Percentiles rank a stretch among this genome's conserved stretches.
These are phyloP conservation scores for Urochloa ruziziensis DNA, from an alignment of 176 grass and related monocot species.

Conservation along the genomic window DNA sequence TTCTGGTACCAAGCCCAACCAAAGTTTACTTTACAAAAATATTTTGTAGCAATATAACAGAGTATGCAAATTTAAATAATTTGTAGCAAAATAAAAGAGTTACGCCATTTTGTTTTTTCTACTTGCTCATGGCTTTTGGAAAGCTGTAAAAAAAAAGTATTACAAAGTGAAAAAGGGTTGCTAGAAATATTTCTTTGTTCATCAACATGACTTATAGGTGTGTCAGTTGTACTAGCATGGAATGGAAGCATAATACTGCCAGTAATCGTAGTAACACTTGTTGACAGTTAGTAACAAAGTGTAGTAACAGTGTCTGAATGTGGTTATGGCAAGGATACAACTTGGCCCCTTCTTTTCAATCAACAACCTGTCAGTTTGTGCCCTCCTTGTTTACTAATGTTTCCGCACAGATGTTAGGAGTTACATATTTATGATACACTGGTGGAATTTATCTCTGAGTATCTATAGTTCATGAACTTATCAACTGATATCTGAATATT, in stretches of 20 bases:
- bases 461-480: neutral
- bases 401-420: slow-evolving; percentile 6
- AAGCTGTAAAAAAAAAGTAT: neutral
- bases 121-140: neutral
- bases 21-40: slow-evolving; percentile 1
- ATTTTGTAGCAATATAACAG: neutral
- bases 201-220: neutral
- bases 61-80: no score
- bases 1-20: neutral
- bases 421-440: slow-evolving; percentile 1
- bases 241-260: neutral
- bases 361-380: neutral
- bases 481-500: no score
- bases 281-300: neutral
- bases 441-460: slow-evolving; percentile 12
- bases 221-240: neutral
- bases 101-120: neutral
- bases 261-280: neutral
- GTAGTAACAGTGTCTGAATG: neutral
- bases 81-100: neutral
- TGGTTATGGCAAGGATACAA: neutral
- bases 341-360: neutral
- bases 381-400: slow-evolving; percentile 11
- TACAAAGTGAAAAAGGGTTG: neutral
- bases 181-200: neutral